A percentile compares a stretch with the other conserved stretches of the same genome.
These are phyloP conservation scores for Emergomyces africanus DNA, from an alignment of 2,329 filamentous ascomycete genomes.

Conservation along the genomic window DNA sequence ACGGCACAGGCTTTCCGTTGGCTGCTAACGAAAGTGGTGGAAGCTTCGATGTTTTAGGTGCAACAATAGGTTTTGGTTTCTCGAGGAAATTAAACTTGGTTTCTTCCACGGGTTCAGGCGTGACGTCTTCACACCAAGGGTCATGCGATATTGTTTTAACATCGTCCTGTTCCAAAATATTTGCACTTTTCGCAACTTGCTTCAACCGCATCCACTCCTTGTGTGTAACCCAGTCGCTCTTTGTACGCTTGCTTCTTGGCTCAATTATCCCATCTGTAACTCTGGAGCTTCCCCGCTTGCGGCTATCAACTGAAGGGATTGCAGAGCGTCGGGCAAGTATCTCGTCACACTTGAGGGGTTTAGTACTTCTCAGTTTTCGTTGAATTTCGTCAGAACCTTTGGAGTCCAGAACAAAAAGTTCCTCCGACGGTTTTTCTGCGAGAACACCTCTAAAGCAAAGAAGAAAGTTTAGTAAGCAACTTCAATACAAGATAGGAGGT, in stretches of 20 bases:
- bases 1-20: conserved; percentile 64
- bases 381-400: conserved; percentile 55
- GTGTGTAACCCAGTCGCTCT: conserved; percentile 66
- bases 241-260: conserved; percentile 55
- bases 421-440: conserved; percentile 65
- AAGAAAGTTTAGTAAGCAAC: conserved; percentile 6
- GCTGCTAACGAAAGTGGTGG: conserved; percentile 72
- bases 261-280: conserved; percentile 61
- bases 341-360: conserved; percentile 77
- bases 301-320: conserved; percentile 62
- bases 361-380: conserved; percentile 53
- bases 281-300: conserved; percentile 57
- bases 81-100: conserved; percentile 53
- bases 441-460: conserved; percentile 57
- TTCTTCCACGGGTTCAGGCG: conserved; percentile 30
- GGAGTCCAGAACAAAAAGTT: conserved; percentile 76
- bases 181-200: conserved; percentile 59
- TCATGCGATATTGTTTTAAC: conserved; percentile 49
- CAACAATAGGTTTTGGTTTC: conserved; percentile 51
- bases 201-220: conserved; percentile 72
- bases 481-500: conserved; percentile 7
- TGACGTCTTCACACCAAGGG: conserved; percentile 53
- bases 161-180: conserved; percentile 39
- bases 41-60: conserved; percentile 61
- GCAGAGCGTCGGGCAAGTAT: conserved; percentile 77